Base-by-base conservation (phyloP, 306 rosid species). In the Argentina anserina region DNA sequence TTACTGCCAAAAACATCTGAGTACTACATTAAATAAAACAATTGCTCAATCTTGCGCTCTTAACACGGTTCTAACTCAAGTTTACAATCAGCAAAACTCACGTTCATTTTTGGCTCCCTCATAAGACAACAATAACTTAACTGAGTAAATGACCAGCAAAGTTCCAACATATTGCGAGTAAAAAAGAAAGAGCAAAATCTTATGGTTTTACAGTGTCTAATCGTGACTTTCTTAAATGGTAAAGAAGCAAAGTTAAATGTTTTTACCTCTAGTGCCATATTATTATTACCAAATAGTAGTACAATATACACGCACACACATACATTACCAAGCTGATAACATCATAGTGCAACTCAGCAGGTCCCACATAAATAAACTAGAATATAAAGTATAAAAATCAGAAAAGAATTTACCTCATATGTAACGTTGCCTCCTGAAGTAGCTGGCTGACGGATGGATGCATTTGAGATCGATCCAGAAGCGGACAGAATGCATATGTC, bases 401-500 rank as follows among this genome's bases (percentile, higher is more conserved):
- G 55, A 29, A 58, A 39, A 28, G 5, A 12, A 6, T 40, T 87
- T 85, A 95, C 99, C 97, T 95, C 97, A 67, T 95, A 92, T 20
- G 97, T 73, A 75, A 95, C 76, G 77, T 73, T 90, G 81, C 99
- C 97, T 79, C 97, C 99, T 3, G 97, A 90, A 41, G 96, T 84
- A 47, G 97, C 96, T 55, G 99, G 97, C 75, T 91, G 99, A 62
- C 90, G 86, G 61, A 95, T 95, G 83, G 97, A 90, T 42, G 89
- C 99, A 79, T 86, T 92, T 66, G 92, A 88, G 78, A 95, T 87
- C 26, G 97, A 76, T 71, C 99, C 99, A 73, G 97, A 87, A 74
- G 99, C 99, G 47, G 99, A 91, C 43, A 95, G 69, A 75, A 95
- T 88, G 75, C 97, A 95, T 67, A 95, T 81, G 86, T 95, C 99